Conservation (phyloP, 176 grass and related monocot species). For the Oryza punctata region DNA sequence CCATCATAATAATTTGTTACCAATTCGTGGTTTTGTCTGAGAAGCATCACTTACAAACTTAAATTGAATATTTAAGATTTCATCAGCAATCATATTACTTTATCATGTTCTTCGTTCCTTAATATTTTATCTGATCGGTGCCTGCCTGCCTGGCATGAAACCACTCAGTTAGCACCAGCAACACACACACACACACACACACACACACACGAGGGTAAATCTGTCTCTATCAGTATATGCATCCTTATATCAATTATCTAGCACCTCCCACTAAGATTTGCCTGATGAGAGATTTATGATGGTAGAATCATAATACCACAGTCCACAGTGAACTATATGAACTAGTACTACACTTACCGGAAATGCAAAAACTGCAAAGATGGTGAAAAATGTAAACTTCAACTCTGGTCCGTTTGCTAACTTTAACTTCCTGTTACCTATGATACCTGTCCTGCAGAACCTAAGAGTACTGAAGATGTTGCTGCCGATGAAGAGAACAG, state of each 20-base stretch:
- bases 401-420: not conserved
- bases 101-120: not conserved
- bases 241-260: not conserved
- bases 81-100: not conserved
- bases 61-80: slow-evolving; percentile 14
- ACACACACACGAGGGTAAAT: not conserved
- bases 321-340: slow-evolving; percentile 23
- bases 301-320: slow-evolving; percentile 26
- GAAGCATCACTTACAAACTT: not conserved
- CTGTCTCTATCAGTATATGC: not conserved
- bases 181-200: not conserved
- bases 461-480: slow-evolving; percentile 39
- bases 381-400: slow-evolving; percentile 25
- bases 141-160: not conserved
- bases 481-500: slow-evolving; percentile 42
- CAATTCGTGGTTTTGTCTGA: slow-evolving; percentile 1
- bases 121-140: not conserved
- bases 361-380: slow-evolving; percentile 4
- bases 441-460: slow-evolving; percentile 53
- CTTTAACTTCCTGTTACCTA: slow-evolving; percentile 25
- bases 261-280: not conserved
- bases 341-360: not conserved
- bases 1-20: slow-evolving; percentile 24
- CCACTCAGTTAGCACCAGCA: too few species aligned
- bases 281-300: not conserved